Base-by-base conservation (phyloP, 305 asterid species). In the Euphrasia arctica region DNA sequence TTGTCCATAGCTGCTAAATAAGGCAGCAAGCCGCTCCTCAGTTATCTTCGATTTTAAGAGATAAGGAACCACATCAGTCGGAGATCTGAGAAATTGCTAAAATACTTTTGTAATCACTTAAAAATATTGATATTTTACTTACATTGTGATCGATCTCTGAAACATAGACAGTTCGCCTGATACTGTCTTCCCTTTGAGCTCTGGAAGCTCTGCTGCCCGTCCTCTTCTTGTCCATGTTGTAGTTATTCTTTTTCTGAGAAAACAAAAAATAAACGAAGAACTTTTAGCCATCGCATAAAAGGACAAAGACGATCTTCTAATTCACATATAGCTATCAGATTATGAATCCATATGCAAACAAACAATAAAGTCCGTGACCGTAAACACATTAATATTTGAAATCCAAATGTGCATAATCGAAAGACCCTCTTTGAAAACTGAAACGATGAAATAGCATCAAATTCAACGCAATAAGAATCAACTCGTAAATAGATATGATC, bases 111-210 rank as follows among this genome's bases (percentile, higher is more conserved):
- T 18, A 18, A 18, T 18, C 43, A 56, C 13, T 59, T 0, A 58
- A 59, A 13, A 54, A 10, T 8, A 39, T 48, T 55, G 57, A 58
- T 51, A 39, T 7, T 39, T 7, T 65, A 47, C 36, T 57, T 39
- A 39, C 98, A 78, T 77, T 85, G 70, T 86, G 91, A 74, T 84
- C 95, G 60, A 92, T 80, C 74, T 85, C 98, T 18, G 97, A 84
- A 57, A 92, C 98, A 75, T 92, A 92, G 63, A 92, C 96, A 66
- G 98, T 92, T 71, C 98, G 82, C 81, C 91, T 83, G 52, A 92
- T 84, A 68, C 89, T 87, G 78, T 85, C 92, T 69, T 92, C 96
- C 79, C 96, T 87, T 76, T 88, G 95, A 80, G 92, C 96, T 78
- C 80, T 84, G 67, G 67, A 82, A 75, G 87, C 78, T 83, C 95